Base-by-base conservation (phyloP, 768 basidiomycete genomes). In the Plicaturopsis crispa region DNA sequence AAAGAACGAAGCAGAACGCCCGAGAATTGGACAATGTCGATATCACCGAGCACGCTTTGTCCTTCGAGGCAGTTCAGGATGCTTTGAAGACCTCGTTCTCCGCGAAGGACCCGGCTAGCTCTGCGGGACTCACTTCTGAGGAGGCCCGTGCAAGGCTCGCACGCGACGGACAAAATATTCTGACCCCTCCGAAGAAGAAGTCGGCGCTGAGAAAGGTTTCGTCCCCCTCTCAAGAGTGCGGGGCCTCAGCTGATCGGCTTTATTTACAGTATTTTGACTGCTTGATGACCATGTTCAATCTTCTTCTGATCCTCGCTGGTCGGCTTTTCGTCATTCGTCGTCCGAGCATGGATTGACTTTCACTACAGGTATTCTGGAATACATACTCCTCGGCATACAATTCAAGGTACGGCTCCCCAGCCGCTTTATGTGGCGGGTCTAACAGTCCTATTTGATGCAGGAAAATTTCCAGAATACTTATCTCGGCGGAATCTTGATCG, bases 131-230 rank as follows among this genome's bases (percentile, higher is more conserved):
- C 12, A 65, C 70, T 8, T 36, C 58, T 5, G 66, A 65, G 21
- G 78, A 80, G 42, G 78, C 77, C 16, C 69, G 66, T 39, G 51
- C 47, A 7, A 68, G 78, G 39, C 66, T 83, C n/a, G 52, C 63
- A 36, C 62, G 65, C 17, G 71, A 81, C 53, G 80, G 80, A 0
- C 70, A 55, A 18, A 83, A 83, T 50, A 48, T 79, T 26, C 66
- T 83, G 34, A 81, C 79, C 5, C 80, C 79, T 17, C 78, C 79
- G 1, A 72, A 71, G 56, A 81, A 78, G 55, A 78, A 78, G 49
- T 78, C 76, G 30, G 74, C 78, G 24, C 48, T 80, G 10, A 66
- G 72, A 49, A 79, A 79, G 72, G 80, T 79, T n/a, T 35, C 24
- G 57, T 45, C 32, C 39, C 28, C n/a, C n/a, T n/a, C n/a, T 20